Conservation (phyloP, 495 filamentous ascomycete species). For the Barbatosphaeria neglecta region DNA sequence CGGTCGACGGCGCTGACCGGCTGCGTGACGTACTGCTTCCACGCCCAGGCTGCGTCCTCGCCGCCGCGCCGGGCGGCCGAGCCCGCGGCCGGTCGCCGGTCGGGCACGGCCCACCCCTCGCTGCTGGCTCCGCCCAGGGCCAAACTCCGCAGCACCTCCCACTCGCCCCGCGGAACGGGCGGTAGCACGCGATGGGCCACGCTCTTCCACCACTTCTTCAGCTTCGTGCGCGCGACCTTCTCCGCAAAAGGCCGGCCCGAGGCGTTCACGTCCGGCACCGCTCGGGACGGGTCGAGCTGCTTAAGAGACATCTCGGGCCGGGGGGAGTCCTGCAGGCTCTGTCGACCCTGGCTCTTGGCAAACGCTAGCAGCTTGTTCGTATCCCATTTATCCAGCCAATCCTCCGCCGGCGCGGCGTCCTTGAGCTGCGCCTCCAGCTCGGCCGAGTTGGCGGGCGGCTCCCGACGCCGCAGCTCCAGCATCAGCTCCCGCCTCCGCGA, state of each 20-base stretch:
- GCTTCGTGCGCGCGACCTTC: conserved; percentile 44
- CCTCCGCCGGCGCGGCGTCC: not conserved
- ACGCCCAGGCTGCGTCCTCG: conserved; percentile 6
- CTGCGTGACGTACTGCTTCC: conserved; percentile 11
- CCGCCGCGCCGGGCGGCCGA: not conserved
- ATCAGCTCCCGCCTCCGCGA: conserved; percentile 54
- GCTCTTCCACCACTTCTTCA: conserved; percentile 45
- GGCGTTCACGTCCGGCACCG: conserved; percentile 47
- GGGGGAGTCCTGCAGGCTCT: conserved; percentile 8
- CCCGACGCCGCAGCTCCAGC: conserved; percentile 27
- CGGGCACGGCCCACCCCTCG: conserved; percentile 13
- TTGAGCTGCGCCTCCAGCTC: conserved; percentile 14
- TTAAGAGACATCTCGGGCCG: conserved; percentile 25
- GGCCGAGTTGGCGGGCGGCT: conserved; percentile 22
- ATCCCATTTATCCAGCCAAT: conserved; percentile 35
- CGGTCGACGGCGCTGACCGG: conserved; percentile 9
- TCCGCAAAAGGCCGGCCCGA: conserved; percentile 50
- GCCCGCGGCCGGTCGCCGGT: conserved; percentile 8
- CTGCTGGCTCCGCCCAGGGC: conserved; percentile 42
- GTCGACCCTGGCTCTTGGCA: conserved; percentile 11
- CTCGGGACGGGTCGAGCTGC: conserved; percentile 25
- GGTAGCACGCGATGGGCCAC: conserved; percentile 51
- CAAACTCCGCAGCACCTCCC: conserved; percentile 47
- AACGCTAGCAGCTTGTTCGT: conserved; percentile 18
- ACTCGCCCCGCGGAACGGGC: conserved; percentile 58